Evolutionary conservation across 305 asterid species (phyloP), one percentile per base, ranked within the genome.

Genomic region (Fraxinus angustifolia): DNA sequence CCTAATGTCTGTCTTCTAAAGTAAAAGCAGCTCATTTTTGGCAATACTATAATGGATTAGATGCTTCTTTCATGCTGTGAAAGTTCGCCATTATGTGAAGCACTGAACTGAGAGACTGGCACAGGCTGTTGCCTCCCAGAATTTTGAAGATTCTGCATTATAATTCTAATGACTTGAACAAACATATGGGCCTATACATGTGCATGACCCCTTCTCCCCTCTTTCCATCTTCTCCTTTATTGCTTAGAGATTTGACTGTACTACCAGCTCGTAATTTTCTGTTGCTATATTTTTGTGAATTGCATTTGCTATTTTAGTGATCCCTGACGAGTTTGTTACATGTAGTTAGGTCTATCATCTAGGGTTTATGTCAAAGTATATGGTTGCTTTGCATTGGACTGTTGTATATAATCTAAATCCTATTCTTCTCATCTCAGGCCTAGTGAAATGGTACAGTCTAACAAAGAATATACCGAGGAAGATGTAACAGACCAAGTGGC

Each of bases 401-500:
- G 10, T 71, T 0, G 10, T 16, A 16, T 34, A 16, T 6, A 28
- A n/a, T 70, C 75, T 70, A 70, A 70, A 70, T 33, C 42, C 12
- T 58, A 6, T 71, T n/a, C 26, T 71, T 71, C 76, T 33, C 28
- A 0, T 71, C 73, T 72, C 88, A 94, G 99, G 96, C 97, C 97
- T 19, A 82, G 90, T 79, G 97, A 94, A 90, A 82, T 96, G 90
- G 87, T 94, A 73, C 89, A 92, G 40, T 93, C 96, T 14, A 87
- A 84, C 85, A 89, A 90, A 84, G 96, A 91, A 82, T 90, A 85
- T 79, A 88, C 94, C 0, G 97, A 93, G 90, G 97, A 96, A 84
- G 99, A 96, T 84, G 91, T 96, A 36, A 93, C 98, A 0, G 87
- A 87, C 78, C 91, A 93, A 82, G 90, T 94, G 94, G 81, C 42